These are phyloP conservation scores for Micromonas pusilla DNA, from an alignment of 139 green algal genomes.

Conservation along the genomic window DNA sequence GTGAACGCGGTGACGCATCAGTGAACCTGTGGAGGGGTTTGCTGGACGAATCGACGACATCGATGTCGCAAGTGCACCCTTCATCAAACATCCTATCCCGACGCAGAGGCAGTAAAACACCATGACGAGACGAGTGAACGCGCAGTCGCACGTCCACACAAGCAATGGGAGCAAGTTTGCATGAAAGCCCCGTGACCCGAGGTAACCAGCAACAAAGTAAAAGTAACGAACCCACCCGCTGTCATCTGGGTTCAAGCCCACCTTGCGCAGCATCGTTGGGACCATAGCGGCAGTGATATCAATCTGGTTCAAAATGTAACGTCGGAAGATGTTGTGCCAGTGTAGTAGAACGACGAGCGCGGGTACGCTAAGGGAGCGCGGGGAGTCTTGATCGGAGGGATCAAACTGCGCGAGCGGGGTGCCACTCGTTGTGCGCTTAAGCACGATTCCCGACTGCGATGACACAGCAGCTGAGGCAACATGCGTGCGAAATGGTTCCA, in stretches of 20 bases:
- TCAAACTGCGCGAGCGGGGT: too few species aligned
- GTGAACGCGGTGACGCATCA: background rate
- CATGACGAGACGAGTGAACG: background rate
- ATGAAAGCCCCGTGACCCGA: slow-evolving; percentile 13
- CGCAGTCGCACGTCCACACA: slow-evolving; percentile 15
- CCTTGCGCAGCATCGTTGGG: background rate
- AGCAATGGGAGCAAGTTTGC: background rate
- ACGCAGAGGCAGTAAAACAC: slow-evolving; percentile 19
- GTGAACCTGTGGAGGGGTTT: background rate
- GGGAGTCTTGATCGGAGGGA: background rate
- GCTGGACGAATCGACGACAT: background rate
- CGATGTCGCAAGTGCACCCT: slow-evolving; percentile 14
- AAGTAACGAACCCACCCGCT: background rate
- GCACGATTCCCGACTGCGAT: too few species aligned
- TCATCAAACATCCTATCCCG: slow-evolving; percentile 3
- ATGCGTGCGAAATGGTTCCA: too few species aligned
- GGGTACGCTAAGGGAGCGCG: background rate
- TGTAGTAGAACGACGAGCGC: slow-evolving; percentile 15
- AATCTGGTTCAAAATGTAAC: slow-evolving; percentile 29
- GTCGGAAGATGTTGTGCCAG: slow-evolving; percentile 23
- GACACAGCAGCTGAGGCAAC: too few species aligned
- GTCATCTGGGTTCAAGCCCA: background rate
- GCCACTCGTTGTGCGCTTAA: too few species aligned
- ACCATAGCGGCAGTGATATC: slow-evolving; percentile 20
- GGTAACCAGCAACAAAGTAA: background rate